Evolutionary conservation across 2,329 filamentous ascomycete species (phyloP).

Genomic region (Aciculosporium take): DNA sequence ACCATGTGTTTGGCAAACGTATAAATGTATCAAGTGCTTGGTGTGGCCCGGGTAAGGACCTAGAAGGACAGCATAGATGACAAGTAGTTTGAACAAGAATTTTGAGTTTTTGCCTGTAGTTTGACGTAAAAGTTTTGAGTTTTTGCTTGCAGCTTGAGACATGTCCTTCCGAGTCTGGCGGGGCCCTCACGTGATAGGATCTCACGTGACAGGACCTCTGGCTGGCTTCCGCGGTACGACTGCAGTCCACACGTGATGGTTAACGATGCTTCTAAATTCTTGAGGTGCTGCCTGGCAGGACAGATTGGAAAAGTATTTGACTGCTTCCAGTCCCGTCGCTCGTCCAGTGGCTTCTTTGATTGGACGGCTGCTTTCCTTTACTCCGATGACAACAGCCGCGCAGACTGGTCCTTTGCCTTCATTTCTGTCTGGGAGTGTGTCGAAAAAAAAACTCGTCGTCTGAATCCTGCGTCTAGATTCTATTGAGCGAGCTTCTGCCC

Average conservation of each 20-base stretch:
- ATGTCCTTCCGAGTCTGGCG: too few relatives aligned
- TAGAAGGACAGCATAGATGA: conserved; percentile 10
- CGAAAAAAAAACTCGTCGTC: too few relatives aligned
- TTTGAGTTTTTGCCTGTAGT: background rate
- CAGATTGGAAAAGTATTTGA: conserved; percentile 6
- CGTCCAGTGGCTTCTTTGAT: background rate
- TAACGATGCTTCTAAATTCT: too few relatives aligned
- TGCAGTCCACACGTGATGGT: background rate
- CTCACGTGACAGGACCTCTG: too few relatives aligned
- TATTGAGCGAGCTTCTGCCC: background rate
- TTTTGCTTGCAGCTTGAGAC: too few relatives aligned
- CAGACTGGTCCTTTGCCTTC: background rate
- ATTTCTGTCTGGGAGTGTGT: too few relatives aligned
- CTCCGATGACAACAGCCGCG: conserved; percentile 4
- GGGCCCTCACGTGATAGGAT: too few relatives aligned
- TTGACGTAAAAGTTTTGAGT: background rate
- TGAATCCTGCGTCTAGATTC: too few relatives aligned
- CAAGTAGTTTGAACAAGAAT: background rate
- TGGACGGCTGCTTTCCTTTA: background rate
- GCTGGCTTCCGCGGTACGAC: too few relatives aligned
- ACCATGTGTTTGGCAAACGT: conserved; percentile 22
- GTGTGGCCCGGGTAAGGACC: conserved; percentile 30
- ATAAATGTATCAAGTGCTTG: conserved; percentile 22
- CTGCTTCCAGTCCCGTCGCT: background rate
- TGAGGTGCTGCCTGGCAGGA: too few relatives aligned